phyloP scores from a whole-genome alignment of 306 rosid species.

The Inga laurina region DNA sequence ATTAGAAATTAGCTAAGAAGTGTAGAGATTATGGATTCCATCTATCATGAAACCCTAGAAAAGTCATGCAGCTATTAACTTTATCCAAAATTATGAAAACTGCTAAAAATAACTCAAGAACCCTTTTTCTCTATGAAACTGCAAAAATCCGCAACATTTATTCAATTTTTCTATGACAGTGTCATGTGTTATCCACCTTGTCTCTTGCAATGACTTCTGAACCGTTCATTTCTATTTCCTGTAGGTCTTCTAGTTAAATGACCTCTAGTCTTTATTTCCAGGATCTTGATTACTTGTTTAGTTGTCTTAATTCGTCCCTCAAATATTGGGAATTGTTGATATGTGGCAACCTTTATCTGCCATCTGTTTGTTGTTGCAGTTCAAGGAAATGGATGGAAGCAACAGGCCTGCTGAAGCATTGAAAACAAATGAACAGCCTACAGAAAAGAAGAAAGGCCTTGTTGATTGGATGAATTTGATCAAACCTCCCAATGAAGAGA shows the following conservation, averaged over 20 bases:
- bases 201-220: no score
- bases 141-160: no score
- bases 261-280: no score
- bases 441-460: slow-evolving; percentile 85
- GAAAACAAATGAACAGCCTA: slow-evolving; percentile 62
- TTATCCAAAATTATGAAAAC: background rate
- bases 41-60: no score
- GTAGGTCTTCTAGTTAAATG: no score
- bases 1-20: background rate
- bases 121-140: background rate
- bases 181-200: no score
- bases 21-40: background rate
- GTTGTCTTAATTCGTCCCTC: background rate
- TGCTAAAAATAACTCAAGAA: background rate
- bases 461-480: slow-evolving; percentile 87
- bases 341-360: background rate
- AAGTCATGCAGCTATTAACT: background rate
- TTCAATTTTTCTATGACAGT: no score
- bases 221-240: no score
- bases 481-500: slow-evolving; percentile 90
- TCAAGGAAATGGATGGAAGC: slow-evolving; percentile 94
- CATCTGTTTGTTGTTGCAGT: slow-evolving; percentile 40
- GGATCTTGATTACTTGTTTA: background rate
- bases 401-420: slow-evolving; percentile 61
- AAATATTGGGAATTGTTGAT: background rate